These are phyloP conservation scores for Sophora flavescens DNA, from an alignment of 306 rosid genomes.

Conservation along the genomic window DNA sequence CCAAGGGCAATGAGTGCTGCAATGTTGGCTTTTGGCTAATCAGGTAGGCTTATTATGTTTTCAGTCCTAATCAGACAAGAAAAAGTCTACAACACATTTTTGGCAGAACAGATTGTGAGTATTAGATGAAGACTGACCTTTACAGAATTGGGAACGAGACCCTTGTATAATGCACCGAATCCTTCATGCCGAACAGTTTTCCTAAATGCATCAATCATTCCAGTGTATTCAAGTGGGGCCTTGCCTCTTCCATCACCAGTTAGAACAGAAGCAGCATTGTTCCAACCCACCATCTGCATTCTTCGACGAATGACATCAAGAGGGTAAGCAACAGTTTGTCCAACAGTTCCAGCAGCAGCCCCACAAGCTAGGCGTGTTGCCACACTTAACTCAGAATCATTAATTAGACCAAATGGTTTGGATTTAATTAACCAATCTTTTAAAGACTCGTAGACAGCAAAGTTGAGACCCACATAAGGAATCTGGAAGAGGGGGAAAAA, in stretches of 20 bases:
- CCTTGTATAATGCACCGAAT: slow-evolving; percentile 96
- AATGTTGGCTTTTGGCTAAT: slow-evolving; percentile 1
- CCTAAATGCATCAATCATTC: slow-evolving; percentile 97
- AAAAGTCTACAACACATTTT: slow-evolving; percentile 13
- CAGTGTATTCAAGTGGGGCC: slow-evolving; percentile 78
- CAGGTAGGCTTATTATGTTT: background rate
- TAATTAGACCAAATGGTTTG: slow-evolving; percentile 74
- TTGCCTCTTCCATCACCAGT: slow-evolving; percentile 89
- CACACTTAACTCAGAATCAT: slow-evolving; percentile 86
- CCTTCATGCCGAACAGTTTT: slow-evolving; percentile 96
- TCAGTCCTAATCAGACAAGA: background rate
- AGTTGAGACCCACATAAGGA: slow-evolving; percentile 99
- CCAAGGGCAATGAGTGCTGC: slow-evolving; percentile 8
- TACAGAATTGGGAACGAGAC: slow-evolving; percentile 96
- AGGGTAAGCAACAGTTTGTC: slow-evolving; percentile 99
- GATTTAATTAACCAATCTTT: slow-evolving; percentile 85
- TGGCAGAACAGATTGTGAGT: slow-evolving; percentile 11
- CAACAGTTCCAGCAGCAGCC: slow-evolving; percentile 96
- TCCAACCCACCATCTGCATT: slow-evolving; percentile 99
- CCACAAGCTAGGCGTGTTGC: slow-evolving; percentile 94
- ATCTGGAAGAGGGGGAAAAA: slow-evolving; percentile 51
- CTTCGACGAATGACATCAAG: slow-evolving; percentile 98
- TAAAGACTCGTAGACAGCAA: slow-evolving; percentile 93
- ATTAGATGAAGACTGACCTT: slow-evolving; percentile 69
- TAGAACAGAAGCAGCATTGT: slow-evolving; percentile 85